These are phyloP conservation scores for Ophiorrhiza pumila DNA, from an alignment of 257 asterid genomes.

Conservation along the genomic window DNA sequence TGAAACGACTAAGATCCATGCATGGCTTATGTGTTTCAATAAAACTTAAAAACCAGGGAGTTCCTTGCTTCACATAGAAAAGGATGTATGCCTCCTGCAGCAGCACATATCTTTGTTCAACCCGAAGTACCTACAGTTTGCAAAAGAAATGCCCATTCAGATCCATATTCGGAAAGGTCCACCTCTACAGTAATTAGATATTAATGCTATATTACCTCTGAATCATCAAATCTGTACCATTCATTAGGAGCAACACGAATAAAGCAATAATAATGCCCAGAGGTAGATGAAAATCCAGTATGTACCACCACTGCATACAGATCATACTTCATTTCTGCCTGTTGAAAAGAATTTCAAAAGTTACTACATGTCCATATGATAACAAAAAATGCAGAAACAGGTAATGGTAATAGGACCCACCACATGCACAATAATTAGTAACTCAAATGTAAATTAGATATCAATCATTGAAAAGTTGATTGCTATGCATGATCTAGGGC, in stretches of 20 bases:
- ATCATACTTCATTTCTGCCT: constrained; percentile 60
- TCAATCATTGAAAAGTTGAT: neutral
- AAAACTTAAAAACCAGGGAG: constrained; percentile 66
- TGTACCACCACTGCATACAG: constrained; percentile 91
- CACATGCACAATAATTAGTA: neutral
- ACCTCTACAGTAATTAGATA: too few relatives aligned
- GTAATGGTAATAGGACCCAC: neutral
- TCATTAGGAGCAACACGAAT: constrained; percentile 52
- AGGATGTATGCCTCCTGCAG: constrained; percentile 89
- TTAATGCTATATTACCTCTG: constrained; percentile 41
- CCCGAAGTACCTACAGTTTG: constrained; percentile 50
- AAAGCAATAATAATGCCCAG: constrained; percentile 88
- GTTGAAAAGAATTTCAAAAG: constrained; percentile 19
- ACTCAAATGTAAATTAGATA: neutral
- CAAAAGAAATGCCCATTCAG: constrained; percentile 15
- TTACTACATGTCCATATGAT: neutral
- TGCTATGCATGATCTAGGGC: too few relatives aligned
- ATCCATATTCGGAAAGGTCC: neutral
- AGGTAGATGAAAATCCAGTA: constrained; percentile 58
- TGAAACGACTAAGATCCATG: constrained; percentile 27
- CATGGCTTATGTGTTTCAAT: constrained; percentile 40
- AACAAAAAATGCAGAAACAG: neutral
- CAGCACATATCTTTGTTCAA: constrained; percentile 59
- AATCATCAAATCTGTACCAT: constrained; percentile 90
- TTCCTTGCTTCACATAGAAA: constrained; percentile 69